Base-by-base conservation (phyloP, 2,329 filamentous ascomycete species). In the Fusarium xylarioides region DNA sequence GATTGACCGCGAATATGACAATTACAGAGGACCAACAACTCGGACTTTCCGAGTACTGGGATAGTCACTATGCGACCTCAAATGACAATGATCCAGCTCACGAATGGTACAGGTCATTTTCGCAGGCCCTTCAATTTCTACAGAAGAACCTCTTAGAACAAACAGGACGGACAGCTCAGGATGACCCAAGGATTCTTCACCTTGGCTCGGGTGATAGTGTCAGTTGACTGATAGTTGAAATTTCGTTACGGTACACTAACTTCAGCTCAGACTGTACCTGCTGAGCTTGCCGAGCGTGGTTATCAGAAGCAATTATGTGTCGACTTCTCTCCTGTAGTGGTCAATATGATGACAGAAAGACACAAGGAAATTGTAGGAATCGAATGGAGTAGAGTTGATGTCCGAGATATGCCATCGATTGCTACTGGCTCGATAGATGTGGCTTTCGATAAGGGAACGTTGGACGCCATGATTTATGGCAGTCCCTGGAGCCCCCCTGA, bases 381-480 rank as follows among this genome's bases (percentile, higher is more conserved):
- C 2, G 15, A 49, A 18, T 59, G 53, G 60, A 32, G 56, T 2
- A 15, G 28, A 35, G 53, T 63, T 11, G 53, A 63, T 47, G 28
- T 60, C 3, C 34, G 60, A 8, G 19, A 60, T 16, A 60, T 63
- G 60, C 60, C 34, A 4, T 28, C 35, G 1, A 32, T 63, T 7
- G 7, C 4, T 3, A 23, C 28, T 11, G 35, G 28, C 6, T 60
- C 42, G 9, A 35, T 63, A 19, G 60, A 63, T n/a, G 53, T 60
- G 12, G 54, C 60, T 9, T 59, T 60, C 26, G 58, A 61, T 21
- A 61, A 63, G 43, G 28, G 53, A n/a, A 63, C 54, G 0, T 6
- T 63, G 4, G 53, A 63, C 38, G 54, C 60, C 19, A 63, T 63
- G 53, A 63, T 63, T 9, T 26, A 63, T 9, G 60, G 53, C 7